phyloP scores from a whole-genome alignment of 441 rosid species.

The Melastoma candidum region DNA sequence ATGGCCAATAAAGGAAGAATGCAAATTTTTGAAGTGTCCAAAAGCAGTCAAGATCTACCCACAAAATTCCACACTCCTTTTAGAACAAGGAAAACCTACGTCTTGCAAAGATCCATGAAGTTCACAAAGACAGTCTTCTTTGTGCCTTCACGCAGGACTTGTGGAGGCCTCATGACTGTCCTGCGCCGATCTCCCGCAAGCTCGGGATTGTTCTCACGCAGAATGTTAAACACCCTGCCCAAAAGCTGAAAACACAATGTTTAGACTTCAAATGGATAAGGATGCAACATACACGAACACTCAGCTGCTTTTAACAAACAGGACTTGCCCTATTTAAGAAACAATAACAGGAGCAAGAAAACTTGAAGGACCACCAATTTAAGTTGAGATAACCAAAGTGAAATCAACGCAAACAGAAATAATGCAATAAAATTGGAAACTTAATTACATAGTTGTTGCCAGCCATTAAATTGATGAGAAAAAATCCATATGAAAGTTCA shows the following conservation, averaged over 20 bases:
- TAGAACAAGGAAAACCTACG: slow-evolving; percentile 26
- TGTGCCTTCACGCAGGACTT: slow-evolving; percentile 71
- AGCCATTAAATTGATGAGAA: no score
- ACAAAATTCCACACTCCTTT: slow-evolving; percentile 1
- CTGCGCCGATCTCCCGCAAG: slow-evolving; percentile 65
- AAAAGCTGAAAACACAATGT: slow-evolving; percentile 40
- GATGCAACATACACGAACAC: background rate
- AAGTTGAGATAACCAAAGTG: no score
- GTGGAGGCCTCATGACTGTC: slow-evolving; percentile 69
- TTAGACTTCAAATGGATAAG: background rate
- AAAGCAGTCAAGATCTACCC: background rate
- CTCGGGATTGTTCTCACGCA: slow-evolving; percentile 66
- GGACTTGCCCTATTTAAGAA: no score
- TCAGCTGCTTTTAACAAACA: no score
- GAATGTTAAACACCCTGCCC: slow-evolving; percentile 61
- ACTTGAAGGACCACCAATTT: no score
- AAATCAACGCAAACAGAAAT: no score
- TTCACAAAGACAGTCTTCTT: slow-evolving; percentile 73
- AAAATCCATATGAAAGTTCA: no score
- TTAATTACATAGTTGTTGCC: no score
- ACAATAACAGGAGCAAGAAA: no score
- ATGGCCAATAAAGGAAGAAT: no score
- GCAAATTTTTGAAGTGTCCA: no score
- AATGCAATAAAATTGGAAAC: no score
- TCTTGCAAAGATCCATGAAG: slow-evolving; percentile 78